phyloP scores from a whole-genome alignment of 176 grass and related monocot species.

The Avena insularis region DNA sequence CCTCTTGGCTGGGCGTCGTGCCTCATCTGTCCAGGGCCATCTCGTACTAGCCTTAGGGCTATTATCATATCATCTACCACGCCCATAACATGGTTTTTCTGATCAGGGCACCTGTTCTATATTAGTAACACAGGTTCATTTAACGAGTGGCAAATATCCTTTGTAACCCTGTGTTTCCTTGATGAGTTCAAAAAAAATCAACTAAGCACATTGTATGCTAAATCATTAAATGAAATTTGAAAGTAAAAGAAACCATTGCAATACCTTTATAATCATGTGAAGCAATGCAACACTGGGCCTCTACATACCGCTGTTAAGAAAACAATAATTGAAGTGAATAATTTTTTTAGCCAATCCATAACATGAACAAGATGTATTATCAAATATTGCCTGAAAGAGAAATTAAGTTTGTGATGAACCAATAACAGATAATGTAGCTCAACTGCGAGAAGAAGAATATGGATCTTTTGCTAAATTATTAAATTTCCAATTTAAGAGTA shows the following conservation, averaged over 20 bases:
- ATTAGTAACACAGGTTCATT: not conserved
- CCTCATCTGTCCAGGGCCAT: too few species aligned
- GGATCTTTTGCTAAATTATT: not conserved
- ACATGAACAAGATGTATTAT: conserved; percentile 39
- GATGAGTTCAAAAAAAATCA: conserved; percentile 10
- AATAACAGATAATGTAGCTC: not conserved
- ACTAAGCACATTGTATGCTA: not conserved
- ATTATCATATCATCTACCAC: too few species aligned
- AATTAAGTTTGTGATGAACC: conserved; percentile 15
- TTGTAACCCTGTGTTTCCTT: conserved; percentile 20
- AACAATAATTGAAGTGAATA: conserved; percentile 31
- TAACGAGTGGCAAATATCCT: not conserved
- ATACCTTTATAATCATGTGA: conserved; percentile 98
- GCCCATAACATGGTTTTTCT: too few species aligned
- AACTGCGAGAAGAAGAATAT: not conserved
- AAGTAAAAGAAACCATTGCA: not conserved
- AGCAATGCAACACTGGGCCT: conserved; percentile 96
- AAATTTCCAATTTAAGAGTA: not conserved
- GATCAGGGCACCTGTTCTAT: not conserved
- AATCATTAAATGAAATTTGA: conserved; percentile 22
- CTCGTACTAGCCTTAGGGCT: too few species aligned
- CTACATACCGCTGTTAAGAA: conserved; percentile 84
- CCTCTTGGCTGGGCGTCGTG: too few species aligned
- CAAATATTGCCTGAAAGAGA: conserved; percentile 15
- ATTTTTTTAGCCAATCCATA: conserved; percentile 17